phyloP scores from a whole-genome alignment of 2,329 filamentous ascomycete species.

The Verticillium alfalfae region DNA sequence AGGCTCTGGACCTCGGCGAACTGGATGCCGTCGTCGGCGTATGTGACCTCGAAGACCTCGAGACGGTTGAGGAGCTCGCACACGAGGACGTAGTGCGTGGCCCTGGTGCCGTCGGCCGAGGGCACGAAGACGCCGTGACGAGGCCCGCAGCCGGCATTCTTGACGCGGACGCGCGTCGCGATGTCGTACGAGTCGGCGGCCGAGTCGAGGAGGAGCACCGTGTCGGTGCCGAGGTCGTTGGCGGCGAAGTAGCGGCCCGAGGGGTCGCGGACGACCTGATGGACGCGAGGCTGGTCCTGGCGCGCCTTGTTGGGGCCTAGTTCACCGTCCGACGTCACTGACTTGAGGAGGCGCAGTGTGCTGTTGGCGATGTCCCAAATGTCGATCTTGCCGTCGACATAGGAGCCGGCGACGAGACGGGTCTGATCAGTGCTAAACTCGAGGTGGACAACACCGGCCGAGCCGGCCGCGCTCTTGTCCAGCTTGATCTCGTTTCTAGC shows the following conservation, averaged over 20 bases:
- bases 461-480: constrained; percentile 21
- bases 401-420: constrained; percentile 38
- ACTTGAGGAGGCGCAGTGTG: constrained; percentile 30
- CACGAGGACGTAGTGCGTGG: constrained; percentile 40
- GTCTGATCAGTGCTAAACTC: constrained; percentile 38
- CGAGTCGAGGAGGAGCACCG: constrained; percentile 39
- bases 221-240: constrained; percentile 44
- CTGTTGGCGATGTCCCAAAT: constrained; percentile 36
- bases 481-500: constrained; percentile 21
- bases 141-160: constrained; percentile 36
- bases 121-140: constrained; percentile 45
- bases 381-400: constrained; percentile 34
- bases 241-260: constrained; percentile 42
- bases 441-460: constrained; percentile 39
- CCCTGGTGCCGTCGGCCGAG: constrained; percentile 15
- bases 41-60: constrained; percentile 34
- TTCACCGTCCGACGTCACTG: constrained; percentile 24
- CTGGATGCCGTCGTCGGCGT: constrained; percentile 25
- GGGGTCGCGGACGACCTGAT: constrained; percentile 43
- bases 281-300: constrained; percentile 32
- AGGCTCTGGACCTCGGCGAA: constrained; percentile 30
- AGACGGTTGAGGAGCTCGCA: constrained; percentile 41
- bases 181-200: constrained; percentile 32
- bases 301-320: constrained; percentile 24
- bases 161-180: constrained; percentile 23